These are phyloP conservation scores for Eleusine coracana DNA, from an alignment of 176 grass and related monocot species.

Conservation along the genomic window DNA sequence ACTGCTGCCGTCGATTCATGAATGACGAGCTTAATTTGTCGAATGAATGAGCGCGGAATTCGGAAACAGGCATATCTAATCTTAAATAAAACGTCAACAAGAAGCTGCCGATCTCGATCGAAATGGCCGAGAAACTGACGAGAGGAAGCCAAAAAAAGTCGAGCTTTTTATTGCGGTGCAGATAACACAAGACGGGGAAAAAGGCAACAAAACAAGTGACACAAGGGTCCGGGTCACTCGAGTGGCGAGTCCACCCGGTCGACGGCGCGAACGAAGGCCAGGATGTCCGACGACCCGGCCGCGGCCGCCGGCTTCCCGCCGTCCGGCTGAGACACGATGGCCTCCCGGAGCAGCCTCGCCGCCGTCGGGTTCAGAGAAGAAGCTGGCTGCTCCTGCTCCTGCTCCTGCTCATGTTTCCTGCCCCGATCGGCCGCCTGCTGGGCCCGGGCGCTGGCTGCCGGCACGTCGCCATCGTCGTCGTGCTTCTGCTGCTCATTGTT, in stretches of 20 bases:
- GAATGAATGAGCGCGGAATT: background rate
- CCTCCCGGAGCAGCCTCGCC: slow-evolving; percentile 51
- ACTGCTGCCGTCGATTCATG: background rate
- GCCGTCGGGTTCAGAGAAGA: slow-evolving; percentile 57
- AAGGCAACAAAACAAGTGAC: background rate
- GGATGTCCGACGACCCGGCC: slow-evolving; percentile 48
- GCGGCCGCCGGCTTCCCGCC: slow-evolving; percentile 30
- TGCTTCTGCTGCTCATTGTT: slow-evolving; percentile 1
- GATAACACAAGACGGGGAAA: background rate
- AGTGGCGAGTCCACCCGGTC: slow-evolving; percentile 55
- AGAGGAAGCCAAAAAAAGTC: background rate
- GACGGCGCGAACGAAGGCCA: slow-evolving; percentile 53
- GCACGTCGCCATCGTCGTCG: background rate
- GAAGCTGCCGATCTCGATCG: background rate
- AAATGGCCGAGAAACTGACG: background rate
- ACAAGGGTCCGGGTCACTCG: slow-evolving; percentile 41
- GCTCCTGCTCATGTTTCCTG: background rate
- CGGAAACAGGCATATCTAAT: background rate
- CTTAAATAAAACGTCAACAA: no score
- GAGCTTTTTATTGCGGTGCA: slow-evolving; percentile 9
- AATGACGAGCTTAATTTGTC: background rate
- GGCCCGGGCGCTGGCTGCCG: background rate
- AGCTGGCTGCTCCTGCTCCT: background rate
- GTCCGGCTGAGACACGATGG: slow-evolving; percentile 41
- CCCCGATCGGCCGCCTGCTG: background rate